Evolutionary conservation across 2,329 filamentous ascomycete genomes (phyloP).

Genomic region (Aspergillus vadensis): DNA sequence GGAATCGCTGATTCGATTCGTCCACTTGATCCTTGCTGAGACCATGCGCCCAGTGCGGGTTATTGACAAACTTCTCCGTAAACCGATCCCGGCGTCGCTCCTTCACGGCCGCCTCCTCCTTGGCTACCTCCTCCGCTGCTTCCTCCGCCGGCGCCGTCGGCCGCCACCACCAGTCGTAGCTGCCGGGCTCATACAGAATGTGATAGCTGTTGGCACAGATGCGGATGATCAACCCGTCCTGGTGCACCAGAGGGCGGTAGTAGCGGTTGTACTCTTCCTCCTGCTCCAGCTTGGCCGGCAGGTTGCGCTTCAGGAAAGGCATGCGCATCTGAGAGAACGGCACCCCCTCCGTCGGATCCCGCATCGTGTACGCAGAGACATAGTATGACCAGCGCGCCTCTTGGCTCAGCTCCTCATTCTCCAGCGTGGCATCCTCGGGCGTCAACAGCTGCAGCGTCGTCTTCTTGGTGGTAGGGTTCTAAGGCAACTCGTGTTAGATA

Average conservation of each 20-base stretch:
- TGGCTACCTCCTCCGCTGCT: conserved; percentile 36
- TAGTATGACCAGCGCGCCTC: conserved; percentile 87
- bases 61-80: conserved; percentile 56
- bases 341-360: conserved; percentile 84
- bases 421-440: conserved; percentile 76
- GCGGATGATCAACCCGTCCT: conserved; percentile 69
- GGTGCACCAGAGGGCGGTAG: conserved; percentile 57
- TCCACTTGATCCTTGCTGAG: conserved; percentile 54
- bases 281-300: conserved; percentile 63
- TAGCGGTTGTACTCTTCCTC: conserved; percentile 63
- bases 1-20: conserved; percentile 50
- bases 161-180: conserved; percentile 70
- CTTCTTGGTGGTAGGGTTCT: conserved; percentile 68
- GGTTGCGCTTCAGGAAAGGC: conserved; percentile 70
- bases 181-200: conserved; percentile 72
- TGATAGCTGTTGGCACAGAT: conserved; percentile 78
- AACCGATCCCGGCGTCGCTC: conserved; percentile 52
- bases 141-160: conserved; percentile 33
- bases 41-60: conserved; percentile 54
- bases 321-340: conserved; percentile 65
- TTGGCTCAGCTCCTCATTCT: conserved; percentile 67
- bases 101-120: conserved; percentile 38
- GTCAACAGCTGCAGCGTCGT: conserved; percentile 81
- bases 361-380: conserved; percentile 84
- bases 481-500: conserved; percentile 31